phyloP scores from a whole-genome alignment of 1,284 basidiomycete species.

The Thecaphora frezii region DNA sequence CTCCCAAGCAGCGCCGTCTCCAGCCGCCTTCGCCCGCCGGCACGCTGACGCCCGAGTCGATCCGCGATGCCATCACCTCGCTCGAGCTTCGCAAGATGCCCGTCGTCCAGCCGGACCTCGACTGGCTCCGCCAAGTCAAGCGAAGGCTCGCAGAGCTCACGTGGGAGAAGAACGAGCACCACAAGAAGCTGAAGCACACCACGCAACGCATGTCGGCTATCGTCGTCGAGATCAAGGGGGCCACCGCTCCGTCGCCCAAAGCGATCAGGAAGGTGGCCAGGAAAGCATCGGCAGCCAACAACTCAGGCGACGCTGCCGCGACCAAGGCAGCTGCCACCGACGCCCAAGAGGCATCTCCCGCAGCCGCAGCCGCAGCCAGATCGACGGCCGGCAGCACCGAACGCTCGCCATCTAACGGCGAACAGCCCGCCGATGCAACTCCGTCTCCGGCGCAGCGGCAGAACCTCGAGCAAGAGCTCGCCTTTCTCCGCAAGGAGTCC shows the following conservation, averaged over 20 bases:
- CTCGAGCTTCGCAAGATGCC: constrained; percentile 24
- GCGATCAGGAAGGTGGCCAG: too few relatives aligned
- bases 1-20: too few relatives aligned
- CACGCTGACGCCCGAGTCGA: too few relatives aligned
- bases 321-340: too few relatives aligned
- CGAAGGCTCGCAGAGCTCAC: constrained; percentile 2
- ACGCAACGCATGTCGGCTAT: too few relatives aligned
- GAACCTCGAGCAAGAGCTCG: constrained; percentile 1
- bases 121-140: constrained; percentile 14
- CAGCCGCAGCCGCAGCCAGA: too few relatives aligned
- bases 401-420: constrained; percentile 1
- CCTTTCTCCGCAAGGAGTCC: constrained; percentile 1
- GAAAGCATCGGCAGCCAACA: background rate
- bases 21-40: too few relatives aligned
- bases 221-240: too few relatives aligned
- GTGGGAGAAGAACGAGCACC: constrained; percentile 3
- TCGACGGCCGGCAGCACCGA: too few relatives aligned
- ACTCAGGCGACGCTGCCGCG: background rate
- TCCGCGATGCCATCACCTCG: background rate
- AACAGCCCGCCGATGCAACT: background rate
- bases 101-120: constrained; percentile 8
- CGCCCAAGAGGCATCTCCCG: too few relatives aligned
- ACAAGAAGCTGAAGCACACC: too few relatives aligned
- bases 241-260: too few relatives aligned
- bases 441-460: background rate